phyloP scores from a whole-genome alignment of 2,329 filamentous ascomycete species.

The Fusarium ramigenum region DNA sequence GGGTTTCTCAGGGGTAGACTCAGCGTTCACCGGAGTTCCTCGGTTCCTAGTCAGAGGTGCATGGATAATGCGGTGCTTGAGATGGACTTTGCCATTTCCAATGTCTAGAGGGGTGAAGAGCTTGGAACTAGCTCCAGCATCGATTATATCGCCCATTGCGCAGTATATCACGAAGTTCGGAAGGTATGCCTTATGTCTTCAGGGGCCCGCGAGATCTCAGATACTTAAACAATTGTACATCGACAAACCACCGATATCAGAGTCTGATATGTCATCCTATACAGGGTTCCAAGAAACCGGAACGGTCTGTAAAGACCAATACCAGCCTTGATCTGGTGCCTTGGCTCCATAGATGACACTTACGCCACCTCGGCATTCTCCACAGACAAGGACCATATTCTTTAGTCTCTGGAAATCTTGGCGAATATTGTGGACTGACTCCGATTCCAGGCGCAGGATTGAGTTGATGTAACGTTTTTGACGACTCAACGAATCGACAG shows the following conservation, averaged over 20 bases:
- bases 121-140: slow-evolving; percentile 21
- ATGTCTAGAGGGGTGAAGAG: slow-evolving; percentile 49
- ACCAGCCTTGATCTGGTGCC: not conserved
- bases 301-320: not conserved
- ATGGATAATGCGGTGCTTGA: slow-evolving; percentile 61
- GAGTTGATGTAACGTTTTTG: slow-evolving; percentile 9
- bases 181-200: not conserved
- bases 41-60: slow-evolving; percentile 64
- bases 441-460: not conserved
- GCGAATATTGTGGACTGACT: not conserved
- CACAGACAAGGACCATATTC: not conserved
- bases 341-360: not conserved
- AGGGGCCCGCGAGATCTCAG: not conserved
- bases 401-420: not conserved
- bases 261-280: not conserved
- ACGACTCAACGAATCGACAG: not conserved
- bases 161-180: not conserved
- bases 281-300: not conserved
- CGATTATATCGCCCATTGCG: slow-evolving; percentile 23
- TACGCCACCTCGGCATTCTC: not conserved
- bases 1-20: slow-evolving; percentile 59
- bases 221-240: not conserved
- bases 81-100: slow-evolving; percentile 54
- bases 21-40: slow-evolving; percentile 54
- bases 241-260: not conserved